Evolutionary conservation across 73 alveolate species (phyloP).

Genomic region (Durusdinium trenchii): DNA sequence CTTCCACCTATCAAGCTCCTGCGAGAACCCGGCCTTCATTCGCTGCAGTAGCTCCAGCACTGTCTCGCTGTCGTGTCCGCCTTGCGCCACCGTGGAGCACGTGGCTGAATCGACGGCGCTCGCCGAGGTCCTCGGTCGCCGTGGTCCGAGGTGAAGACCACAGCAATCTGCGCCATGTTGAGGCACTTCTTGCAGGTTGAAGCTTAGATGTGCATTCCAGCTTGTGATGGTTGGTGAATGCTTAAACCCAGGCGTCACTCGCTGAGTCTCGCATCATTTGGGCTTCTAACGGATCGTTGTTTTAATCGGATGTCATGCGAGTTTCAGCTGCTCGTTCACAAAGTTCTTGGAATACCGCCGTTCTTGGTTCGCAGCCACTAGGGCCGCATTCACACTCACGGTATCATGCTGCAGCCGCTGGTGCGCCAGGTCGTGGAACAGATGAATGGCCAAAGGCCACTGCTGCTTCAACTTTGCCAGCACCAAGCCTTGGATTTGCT

Average conservation of each 20-base stretch:
- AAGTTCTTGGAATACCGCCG: background rate
- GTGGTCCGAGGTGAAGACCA: background rate
- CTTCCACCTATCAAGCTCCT: no score
- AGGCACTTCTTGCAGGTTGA: no score
- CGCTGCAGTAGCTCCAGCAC: background rate
- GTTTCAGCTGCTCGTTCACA: background rate
- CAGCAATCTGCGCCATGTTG: no score
- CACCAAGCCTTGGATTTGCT: background rate
- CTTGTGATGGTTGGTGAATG: no score
- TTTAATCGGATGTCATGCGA: background rate
- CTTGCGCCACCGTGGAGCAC: constrained; percentile 7
- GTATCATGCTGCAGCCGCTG: constrained; percentile 62
- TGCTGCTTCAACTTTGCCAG: background rate
- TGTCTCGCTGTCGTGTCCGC: constrained; percentile 41
- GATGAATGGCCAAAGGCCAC: constrained; percentile 43
- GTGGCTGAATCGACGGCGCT: constrained; percentile 59
- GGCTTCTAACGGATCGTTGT: no score
- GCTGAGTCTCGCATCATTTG: background rate
- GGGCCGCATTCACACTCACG: constrained; percentile 59
- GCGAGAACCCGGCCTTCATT: background rate
- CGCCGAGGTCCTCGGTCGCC: background rate
- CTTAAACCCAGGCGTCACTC: background rate
- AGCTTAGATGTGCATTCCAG: no score
- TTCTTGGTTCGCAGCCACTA: background rate
- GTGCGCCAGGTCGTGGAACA: constrained; percentile 23